phyloP scores from a whole-genome alignment of 441 rosid species.

The Pelargonium myrrhifolium region DNA sequence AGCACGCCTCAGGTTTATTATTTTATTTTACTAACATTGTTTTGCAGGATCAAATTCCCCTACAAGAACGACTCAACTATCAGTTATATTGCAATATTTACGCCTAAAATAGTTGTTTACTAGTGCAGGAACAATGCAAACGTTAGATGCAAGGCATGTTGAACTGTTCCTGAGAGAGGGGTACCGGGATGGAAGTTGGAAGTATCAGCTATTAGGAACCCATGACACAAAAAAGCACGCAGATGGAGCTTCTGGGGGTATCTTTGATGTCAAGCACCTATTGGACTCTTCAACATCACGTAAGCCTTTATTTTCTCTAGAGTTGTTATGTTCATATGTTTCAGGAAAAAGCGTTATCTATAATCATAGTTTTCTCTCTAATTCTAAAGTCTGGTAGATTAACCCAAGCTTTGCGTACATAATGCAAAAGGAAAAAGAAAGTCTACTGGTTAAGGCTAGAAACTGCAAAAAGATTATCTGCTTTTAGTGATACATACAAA shows the following conservation, averaged over 20 bases:
- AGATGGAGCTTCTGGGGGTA: conserved; percentile 68
- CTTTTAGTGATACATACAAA: neutral
- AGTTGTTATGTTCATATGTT: too few species aligned
- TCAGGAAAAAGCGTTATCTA: too few species aligned
- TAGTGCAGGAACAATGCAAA: conserved; percentile 87
- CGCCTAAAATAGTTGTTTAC: neutral
- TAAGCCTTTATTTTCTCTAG: conserved; percentile 22
- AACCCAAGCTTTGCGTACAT: neutral
- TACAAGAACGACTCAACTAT: neutral
- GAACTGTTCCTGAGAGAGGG: conserved; percentile 62
- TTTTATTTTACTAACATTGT: too few species aligned
- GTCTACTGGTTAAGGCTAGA: neutral
- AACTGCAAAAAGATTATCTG: neutral
- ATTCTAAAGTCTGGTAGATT: neutral
- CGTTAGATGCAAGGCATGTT: conserved; percentile 78
- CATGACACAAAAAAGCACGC: conserved; percentile 38
- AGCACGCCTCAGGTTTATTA: too few species aligned
- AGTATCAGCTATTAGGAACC: conserved; percentile 60
- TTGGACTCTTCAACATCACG: conserved; percentile 53
- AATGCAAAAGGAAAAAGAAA: neutral
- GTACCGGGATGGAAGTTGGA: conserved; percentile 67
- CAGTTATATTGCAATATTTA: too few species aligned
- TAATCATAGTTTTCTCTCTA: neutral
- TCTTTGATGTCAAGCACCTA: conserved; percentile 68
- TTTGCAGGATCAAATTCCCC: too few species aligned